Conservation (phyloP, 805 yeast genomes). For the Monosporozyma servazzii region DNA sequence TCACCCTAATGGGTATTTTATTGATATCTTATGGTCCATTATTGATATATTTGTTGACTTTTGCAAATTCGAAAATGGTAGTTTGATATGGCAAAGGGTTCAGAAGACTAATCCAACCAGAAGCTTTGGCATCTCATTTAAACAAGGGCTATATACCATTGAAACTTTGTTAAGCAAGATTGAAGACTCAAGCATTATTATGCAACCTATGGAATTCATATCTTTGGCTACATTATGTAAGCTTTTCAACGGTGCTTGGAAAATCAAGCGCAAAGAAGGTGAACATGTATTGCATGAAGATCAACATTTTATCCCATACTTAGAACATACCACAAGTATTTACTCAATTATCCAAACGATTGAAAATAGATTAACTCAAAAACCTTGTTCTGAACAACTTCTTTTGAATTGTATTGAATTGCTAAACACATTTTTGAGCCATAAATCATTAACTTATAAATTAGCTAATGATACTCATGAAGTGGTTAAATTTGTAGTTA, state of each 20-base stretch:
- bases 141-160: slow-evolving; percentile 29
- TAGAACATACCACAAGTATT: slow-evolving; percentile 39
- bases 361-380: slow-evolving; percentile 19
- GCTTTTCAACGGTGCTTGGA: slow-evolving; percentile 50
- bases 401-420: slow-evolving; percentile 30
- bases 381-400: slow-evolving; percentile 9
- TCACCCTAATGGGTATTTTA: slow-evolving; percentile 28
- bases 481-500: slow-evolving; percentile 34
- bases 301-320: slow-evolving; percentile 40
- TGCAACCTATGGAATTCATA: slow-evolving; percentile 32
- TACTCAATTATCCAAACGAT: slow-evolving; percentile 36
- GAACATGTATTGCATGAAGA: slow-evolving; percentile 59
- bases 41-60: slow-evolving; percentile 37
- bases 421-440: slow-evolving; percentile 27
- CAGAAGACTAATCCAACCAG: slow-evolving; percentile 28
- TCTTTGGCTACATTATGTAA: slow-evolving; percentile 40
- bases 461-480: slow-evolving; percentile 17
- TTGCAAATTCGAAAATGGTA: slow-evolving; percentile 31
- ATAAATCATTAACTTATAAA: slow-evolving; percentile 19
- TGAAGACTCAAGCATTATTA: slow-evolving; percentile 24
- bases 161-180: slow-evolving; percentile 31
- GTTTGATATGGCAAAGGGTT: slow-evolving; percentile 28
- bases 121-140: slow-evolving; percentile 28
- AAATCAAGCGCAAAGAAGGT: slow-evolving; percentile 50
- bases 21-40: slow-evolving; percentile 40